Evolutionary conservation across 768 basidiomycete species (phyloP).

Genomic region (Pisolithus orientalis): DNA sequence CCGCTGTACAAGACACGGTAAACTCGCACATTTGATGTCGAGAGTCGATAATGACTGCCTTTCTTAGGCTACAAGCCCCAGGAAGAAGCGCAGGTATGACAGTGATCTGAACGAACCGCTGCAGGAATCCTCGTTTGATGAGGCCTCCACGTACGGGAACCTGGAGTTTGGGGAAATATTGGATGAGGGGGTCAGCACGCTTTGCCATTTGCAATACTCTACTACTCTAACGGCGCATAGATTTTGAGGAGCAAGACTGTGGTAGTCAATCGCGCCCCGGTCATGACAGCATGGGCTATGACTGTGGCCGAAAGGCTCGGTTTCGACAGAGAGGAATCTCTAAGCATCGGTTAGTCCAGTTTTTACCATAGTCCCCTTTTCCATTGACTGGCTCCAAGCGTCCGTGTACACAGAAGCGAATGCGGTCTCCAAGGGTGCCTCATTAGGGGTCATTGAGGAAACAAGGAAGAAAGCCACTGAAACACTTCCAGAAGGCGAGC

Average conservation of each 20-base stretch:
- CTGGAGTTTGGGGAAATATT: slow-evolving; percentile 69
- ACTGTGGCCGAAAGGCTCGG: slow-evolving; percentile 82
- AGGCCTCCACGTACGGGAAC: slow-evolving; percentile 44
- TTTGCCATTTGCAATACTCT: background rate
- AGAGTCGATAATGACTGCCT: background rate
- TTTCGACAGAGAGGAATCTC: slow-evolving; percentile 82
- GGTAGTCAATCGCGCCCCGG: slow-evolving; percentile 84
- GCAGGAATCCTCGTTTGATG: slow-evolving; percentile 44
- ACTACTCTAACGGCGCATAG: slow-evolving; percentile 30
- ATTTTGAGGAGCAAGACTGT: slow-evolving; percentile 52
- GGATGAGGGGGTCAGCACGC: slow-evolving; percentile 57
- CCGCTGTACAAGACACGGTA: no score
- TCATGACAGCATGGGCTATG: slow-evolving; percentile 92
- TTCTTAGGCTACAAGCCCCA: slow-evolving; percentile 38
- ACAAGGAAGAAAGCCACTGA: slow-evolving; percentile 50
- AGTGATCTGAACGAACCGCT: slow-evolving; percentile 53
- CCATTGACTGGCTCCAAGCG: slow-evolving; percentile 38
- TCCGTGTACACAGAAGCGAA: slow-evolving; percentile 94
- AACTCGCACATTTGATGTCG: no score
- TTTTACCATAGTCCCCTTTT: background rate
- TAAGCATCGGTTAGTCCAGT: slow-evolving; percentile 72
- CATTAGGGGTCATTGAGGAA: slow-evolving; percentile 68
- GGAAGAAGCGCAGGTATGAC: slow-evolving; percentile 42
- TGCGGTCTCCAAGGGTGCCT: slow-evolving; percentile 77
- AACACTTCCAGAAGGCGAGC: slow-evolving; percentile 49